A percentile compares a stretch with the other conserved stretches of the same genome.
These are phyloP conservation scores for Vinca minor DNA, from an alignment of 257 asterid species.

Conservation along the genomic window DNA sequence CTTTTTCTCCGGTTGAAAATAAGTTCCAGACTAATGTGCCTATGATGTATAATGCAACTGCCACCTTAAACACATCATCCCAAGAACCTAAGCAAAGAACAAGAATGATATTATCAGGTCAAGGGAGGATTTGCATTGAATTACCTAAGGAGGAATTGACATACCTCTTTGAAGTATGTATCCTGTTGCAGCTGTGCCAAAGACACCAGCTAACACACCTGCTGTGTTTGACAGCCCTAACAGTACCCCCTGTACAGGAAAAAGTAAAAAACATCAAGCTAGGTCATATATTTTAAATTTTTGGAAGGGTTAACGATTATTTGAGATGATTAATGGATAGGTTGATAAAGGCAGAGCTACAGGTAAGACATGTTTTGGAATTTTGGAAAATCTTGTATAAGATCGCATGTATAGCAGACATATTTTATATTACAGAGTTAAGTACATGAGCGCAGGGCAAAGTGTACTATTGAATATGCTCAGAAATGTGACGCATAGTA, in stretches of 20 bases:
- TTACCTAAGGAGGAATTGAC: slow-evolving; percentile 4
- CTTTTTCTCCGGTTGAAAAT: slow-evolving; percentile 73
- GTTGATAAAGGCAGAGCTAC: slow-evolving; percentile 1
- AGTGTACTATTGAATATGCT: not conserved
- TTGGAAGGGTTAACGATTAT: not conserved
- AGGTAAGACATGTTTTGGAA: not conserved
- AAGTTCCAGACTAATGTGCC: slow-evolving; percentile 89
- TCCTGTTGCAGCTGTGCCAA: slow-evolving; percentile 97
- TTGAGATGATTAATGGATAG: not conserved
- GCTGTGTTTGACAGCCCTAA: slow-evolving; percentile 88
- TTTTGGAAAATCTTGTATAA: not conserved
- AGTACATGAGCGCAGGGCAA: not conserved
- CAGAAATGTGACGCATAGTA: not conserved
- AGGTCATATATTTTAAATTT: not conserved
- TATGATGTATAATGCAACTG: slow-evolving; percentile 64
- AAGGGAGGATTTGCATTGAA: not conserved
- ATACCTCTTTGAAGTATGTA: slow-evolving; percentile 90
- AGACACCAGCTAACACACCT: slow-evolving; percentile 96
- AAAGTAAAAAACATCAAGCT: not conserved
- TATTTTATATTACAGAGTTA: not conserved
- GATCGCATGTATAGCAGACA: not conserved
- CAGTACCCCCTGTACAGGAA: slow-evolving; percentile 59
- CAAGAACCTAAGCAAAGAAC: slow-evolving; percentile 63
- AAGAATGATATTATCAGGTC: not conserved
- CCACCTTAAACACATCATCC: slow-evolving; percentile 87